These are phyloP conservation scores for Ceratobasidium sp. DNA, from an alignment of 1,284 basidiomycete genomes.

Conservation along the genomic window DNA sequence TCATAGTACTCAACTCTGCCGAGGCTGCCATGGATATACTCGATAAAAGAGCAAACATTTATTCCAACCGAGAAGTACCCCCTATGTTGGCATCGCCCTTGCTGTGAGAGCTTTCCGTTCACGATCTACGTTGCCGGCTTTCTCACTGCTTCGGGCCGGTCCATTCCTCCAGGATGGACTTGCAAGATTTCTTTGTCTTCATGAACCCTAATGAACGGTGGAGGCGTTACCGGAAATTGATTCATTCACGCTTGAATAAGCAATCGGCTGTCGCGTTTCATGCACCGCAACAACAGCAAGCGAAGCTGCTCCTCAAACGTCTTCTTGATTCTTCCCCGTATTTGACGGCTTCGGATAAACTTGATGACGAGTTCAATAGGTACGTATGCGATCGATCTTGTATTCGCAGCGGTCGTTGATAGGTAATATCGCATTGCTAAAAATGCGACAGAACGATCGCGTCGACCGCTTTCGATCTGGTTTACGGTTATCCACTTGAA, in stretches of 20 bases:
- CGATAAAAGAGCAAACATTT: conserved; percentile 17
- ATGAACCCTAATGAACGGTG: conserved; percentile 18
- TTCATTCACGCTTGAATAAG: conserved; percentile 1
- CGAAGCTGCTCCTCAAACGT: conserved; percentile 3
- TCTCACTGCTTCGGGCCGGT: neutral
- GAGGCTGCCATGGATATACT: conserved; percentile 27
- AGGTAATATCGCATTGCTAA: too few relatives aligned
- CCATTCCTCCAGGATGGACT: neutral
- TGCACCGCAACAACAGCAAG: neutral
- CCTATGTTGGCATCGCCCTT: conserved; percentile 5
- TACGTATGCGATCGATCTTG: neutral
- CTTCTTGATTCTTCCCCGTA: neutral
- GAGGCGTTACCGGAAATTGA: conserved; percentile 7
- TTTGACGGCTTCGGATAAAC: neutral
- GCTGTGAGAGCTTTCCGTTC: neutral
- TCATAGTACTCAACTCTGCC: conserved; percentile 30
- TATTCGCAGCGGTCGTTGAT: neutral
- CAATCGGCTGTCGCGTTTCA: neutral
- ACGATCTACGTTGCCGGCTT: neutral
- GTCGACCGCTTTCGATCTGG: conserved; percentile 7
- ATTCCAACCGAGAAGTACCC: conserved; percentile 11
- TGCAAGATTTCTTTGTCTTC: conserved; percentile 15
- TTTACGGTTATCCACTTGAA: conserved; percentile 21
- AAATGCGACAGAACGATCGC: neutral
- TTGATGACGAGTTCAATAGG: neutral